These are phyloP conservation scores for Pseudogymnoascus sp. DNA, from an alignment of 2,329 filamentous ascomycete species.

Conservation along the genomic window DNA sequence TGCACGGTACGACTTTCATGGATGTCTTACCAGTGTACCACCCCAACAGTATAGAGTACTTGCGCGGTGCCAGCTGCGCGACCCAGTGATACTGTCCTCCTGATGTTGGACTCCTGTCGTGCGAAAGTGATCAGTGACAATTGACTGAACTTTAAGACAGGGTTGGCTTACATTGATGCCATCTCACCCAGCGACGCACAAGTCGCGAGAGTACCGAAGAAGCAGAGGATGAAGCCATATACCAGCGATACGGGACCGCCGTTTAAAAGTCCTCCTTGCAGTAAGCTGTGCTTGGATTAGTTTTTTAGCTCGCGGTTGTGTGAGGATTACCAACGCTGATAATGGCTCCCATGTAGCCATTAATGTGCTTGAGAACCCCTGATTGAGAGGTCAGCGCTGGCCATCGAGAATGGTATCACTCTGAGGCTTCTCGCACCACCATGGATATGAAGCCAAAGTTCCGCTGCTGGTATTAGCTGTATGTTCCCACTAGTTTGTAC, in stretches of 20 bases:
- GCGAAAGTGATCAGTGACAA: background rate
- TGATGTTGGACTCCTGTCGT: conserved; percentile 20
- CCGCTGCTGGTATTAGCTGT: conserved; percentile 21
- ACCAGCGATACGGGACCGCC: conserved; percentile 44
- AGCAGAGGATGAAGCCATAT: conserved; percentile 41
- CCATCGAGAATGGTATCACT: background rate
- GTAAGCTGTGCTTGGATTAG: conserved; percentile 9
- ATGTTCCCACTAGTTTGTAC: background rate
- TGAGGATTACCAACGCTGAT: conserved; percentile 18
- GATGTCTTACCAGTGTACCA: conserved; percentile 28
- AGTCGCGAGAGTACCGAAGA: conserved; percentile 37
- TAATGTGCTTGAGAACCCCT: conserved; percentile 41
- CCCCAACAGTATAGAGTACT: conserved; percentile 42
- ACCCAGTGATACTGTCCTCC: conserved; percentile 54
- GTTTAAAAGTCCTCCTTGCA: conserved; percentile 25
- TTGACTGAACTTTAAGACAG: conserved; percentile 18
- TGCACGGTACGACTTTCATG: background rate
- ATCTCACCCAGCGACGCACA: conserved; percentile 33
- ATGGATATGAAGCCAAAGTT: conserved; percentile 43
- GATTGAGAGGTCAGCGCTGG: background rate
- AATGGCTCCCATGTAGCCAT: conserved; percentile 46
- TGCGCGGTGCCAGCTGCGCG: conserved; percentile 41
- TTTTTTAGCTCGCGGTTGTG: background rate
- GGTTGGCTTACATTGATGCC: conserved; percentile 14
- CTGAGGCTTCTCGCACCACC: conserved; percentile 21